Percentiles rank a stretch among this genome's conserved stretches.
phyloP scores from a whole-genome alignment of 306 rosid species.

The Quercus rubra region DNA sequence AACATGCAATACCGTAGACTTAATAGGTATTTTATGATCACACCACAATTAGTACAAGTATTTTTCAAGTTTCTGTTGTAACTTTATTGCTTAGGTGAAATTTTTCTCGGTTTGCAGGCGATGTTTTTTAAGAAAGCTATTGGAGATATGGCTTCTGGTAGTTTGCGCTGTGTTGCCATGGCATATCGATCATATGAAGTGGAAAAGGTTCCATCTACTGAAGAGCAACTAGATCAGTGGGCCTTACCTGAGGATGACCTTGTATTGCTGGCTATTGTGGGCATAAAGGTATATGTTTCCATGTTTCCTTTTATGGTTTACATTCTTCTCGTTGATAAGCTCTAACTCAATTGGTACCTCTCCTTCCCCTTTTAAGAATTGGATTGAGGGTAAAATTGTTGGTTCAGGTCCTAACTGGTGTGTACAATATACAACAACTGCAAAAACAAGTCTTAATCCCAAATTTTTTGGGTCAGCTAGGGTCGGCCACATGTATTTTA shows the following conservation, averaged over 20 bases:
- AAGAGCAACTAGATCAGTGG: conserved; percentile 69
- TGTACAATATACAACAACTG: neutral
- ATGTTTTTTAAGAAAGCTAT: conserved; percentile 49
- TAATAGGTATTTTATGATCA: too few species aligned
- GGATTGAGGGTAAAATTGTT: neutral
- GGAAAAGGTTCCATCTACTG: conserved; percentile 56
- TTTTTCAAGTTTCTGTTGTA: neutral
- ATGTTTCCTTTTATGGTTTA: neutral
- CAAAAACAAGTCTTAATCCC: too few species aligned
- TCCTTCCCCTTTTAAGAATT: neutral
- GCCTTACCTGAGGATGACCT: conserved; percentile 80
- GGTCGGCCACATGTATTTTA: too few species aligned
- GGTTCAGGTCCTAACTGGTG: neutral
- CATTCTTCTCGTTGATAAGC: neutral
- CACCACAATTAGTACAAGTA: neutral
- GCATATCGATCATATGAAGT: conserved; percentile 58
- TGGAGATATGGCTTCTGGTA: conserved; percentile 73
- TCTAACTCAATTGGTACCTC: neutral
- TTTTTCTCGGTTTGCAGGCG: conserved; percentile 35
- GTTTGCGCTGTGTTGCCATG: conserved; percentile 82
- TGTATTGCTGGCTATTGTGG: conserved; percentile 78
- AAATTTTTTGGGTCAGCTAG: too few species aligned
- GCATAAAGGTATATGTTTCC: conserved; percentile 61
- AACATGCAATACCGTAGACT: neutral
- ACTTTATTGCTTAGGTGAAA: conserved; percentile 1